Percentiles rank a stretch among this genome's conserved stretches.
Evolutionary conservation across 768 basidiomycete species (phyloP).

Genomic region (Porpolomopsis calyptriformis): DNA sequence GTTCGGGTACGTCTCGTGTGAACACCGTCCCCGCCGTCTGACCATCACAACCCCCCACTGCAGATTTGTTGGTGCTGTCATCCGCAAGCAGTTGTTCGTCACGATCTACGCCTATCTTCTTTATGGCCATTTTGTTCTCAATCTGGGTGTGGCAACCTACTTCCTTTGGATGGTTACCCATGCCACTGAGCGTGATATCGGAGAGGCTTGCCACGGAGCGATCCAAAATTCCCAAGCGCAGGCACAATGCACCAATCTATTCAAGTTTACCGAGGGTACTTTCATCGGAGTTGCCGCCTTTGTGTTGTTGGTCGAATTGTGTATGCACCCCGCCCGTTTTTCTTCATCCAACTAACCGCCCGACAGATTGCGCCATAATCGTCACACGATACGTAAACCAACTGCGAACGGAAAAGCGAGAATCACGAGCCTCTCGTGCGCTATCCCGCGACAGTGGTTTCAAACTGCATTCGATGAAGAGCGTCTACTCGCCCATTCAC

Average conservation of each 20-base stretch:
- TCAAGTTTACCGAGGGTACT: constrained; percentile 33
- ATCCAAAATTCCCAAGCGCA: constrained; percentile 31
- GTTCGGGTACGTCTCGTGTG: constrained; percentile 35
- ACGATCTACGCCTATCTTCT: constrained; percentile 46
- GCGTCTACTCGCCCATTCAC: constrained; percentile 20
- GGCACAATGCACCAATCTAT: constrained; percentile 34
- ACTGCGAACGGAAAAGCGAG: constrained; percentile 40
- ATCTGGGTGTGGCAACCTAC: constrained; percentile 40
- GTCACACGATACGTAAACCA: constrained; percentile 45
- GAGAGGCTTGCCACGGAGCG: constrained; percentile 35
- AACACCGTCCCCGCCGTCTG: background rate
- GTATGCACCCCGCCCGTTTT: constrained; percentile 30
- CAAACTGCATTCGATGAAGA: constrained; percentile 11
- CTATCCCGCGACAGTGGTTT: constrained; percentile 20
- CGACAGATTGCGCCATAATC: constrained; percentile 41
- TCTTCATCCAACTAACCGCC: constrained; percentile 4
- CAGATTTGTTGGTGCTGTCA: constrained; percentile 55
- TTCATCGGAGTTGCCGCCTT: constrained; percentile 34
- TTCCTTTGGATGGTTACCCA: constrained; percentile 40
- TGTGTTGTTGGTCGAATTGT: constrained; percentile 44
- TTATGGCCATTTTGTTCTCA: constrained; percentile 47
- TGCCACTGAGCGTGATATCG: constrained; percentile 32
- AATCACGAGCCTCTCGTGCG: constrained; percentile 26
- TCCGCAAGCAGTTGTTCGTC: constrained; percentile 51
- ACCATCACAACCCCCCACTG: constrained; percentile 2